Conservation (phyloP, 805 yeast species). For the Lipomyces spencermartinsiae region DNA sequence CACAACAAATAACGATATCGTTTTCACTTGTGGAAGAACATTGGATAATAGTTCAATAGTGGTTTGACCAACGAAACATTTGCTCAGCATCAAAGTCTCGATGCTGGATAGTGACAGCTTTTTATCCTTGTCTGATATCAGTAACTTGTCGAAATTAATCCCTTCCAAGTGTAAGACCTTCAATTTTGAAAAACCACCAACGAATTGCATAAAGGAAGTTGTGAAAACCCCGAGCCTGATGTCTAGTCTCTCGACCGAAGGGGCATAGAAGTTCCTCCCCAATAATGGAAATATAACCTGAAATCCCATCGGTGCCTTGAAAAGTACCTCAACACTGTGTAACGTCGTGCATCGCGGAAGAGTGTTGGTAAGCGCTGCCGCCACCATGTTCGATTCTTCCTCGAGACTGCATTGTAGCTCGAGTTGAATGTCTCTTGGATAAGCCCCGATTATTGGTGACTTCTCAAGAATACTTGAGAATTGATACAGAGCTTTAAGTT, state of each 20-base stretch:
- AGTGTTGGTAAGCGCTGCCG: constrained; percentile 25
- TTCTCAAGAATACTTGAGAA: constrained; percentile 21
- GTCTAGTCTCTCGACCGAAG: constrained; percentile 24
- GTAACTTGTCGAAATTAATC: constrained; percentile 13
- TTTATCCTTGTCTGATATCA: constrained; percentile 17
- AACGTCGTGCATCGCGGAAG: constrained; percentile 24
- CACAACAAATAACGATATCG: constrained; percentile 9
- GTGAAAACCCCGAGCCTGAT: constrained; percentile 21
- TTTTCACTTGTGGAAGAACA: constrained; percentile 16
- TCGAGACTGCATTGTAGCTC: constrained; percentile 31
- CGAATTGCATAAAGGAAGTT: constrained; percentile 30
- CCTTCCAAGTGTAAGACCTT: constrained; percentile 23
- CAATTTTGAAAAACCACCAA: constrained; percentile 18
- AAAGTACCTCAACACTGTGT: constrained; percentile 11
- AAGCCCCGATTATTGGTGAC: constrained; percentile 13
- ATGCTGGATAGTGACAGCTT: constrained; percentile 14
- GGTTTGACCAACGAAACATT: constrained; percentile 15
- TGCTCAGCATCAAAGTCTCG: constrained; percentile 13
- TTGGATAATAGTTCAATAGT: constrained; percentile 19
- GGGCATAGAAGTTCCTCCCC: constrained; percentile 18
- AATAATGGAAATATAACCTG: constrained; percentile 32
- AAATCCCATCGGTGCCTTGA: constrained; percentile 35
- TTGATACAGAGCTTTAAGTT: constrained; percentile 22
- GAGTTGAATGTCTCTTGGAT: constrained; percentile 15
- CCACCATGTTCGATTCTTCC: constrained; percentile 38